Percentiles rank a stretch among this genome's conserved stretches.
Conservation (phyloP, 495 filamentous ascomycete species). For the Lasiosphaeria miniovina region DNA sequence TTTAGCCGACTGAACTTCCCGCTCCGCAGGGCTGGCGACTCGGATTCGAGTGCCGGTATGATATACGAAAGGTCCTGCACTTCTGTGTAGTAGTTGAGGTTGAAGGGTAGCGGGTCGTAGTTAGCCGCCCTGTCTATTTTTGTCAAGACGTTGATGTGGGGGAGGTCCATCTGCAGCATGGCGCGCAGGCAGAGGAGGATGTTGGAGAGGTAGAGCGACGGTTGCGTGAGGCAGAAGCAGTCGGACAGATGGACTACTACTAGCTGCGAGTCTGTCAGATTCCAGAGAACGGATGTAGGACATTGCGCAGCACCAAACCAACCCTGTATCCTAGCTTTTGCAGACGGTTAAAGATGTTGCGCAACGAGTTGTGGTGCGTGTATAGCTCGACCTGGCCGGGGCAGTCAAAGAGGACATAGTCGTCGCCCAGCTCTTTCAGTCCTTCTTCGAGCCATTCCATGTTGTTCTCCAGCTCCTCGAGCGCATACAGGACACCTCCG, state of each 20-base stretch:
- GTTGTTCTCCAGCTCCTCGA: slow-evolving; percentile 92
- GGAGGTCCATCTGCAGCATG: slow-evolving; percentile 97
- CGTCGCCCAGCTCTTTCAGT: slow-evolving; percentile 72
- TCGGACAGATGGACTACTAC: slow-evolving; percentile 89
- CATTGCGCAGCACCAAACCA: slow-evolving; percentile 30
- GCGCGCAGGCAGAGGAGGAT: slow-evolving; percentile 87
- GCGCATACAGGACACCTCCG: slow-evolving; percentile 84
- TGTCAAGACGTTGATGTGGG: slow-evolving; percentile 90
- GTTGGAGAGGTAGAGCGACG: slow-evolving; percentile 91
- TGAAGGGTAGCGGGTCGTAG: slow-evolving; percentile 83
- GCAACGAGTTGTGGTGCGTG: slow-evolving; percentile 84
- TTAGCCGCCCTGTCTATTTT: slow-evolving; percentile 87
- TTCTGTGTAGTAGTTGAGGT: slow-evolving; percentile 94
- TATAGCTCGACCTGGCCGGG: slow-evolving; percentile 96
- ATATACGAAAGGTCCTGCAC: slow-evolving; percentile 90
- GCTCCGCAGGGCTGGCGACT: slow-evolving; percentile 54
- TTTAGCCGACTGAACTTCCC: slow-evolving; percentile 80
- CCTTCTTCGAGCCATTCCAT: slow-evolving; percentile 84
- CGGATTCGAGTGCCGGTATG: slow-evolving; percentile 67
- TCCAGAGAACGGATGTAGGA: too few species aligned
- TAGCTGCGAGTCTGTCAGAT: slow-evolving; percentile 52
- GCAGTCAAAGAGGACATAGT: slow-evolving; percentile 94
- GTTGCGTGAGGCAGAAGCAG: slow-evolving; percentile 84
- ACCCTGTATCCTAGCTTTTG: slow-evolving; percentile 93
- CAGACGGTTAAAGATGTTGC: slow-evolving; percentile 84